Evolutionary conservation across 1,139 yeast genomes (phyloP).

Genomic region (Torulaspora globosa): DNA sequence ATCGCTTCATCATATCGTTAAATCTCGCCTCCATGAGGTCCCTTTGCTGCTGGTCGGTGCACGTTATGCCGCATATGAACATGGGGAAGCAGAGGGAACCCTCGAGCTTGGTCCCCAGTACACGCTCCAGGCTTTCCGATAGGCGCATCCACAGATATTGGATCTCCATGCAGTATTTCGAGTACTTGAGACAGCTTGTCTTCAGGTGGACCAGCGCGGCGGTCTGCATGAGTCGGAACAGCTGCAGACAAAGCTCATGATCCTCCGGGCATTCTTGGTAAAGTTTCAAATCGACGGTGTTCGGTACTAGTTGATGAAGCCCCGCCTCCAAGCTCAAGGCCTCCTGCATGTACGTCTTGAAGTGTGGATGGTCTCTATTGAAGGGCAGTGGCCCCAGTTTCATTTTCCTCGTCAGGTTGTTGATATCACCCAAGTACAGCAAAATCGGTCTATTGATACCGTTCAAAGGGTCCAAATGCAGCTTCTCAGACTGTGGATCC

Average conservation of each 20-base stretch:
- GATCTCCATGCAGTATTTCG: slow-evolving; percentile 47
- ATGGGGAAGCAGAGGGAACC: slow-evolving; percentile 71
- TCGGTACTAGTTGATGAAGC: slow-evolving; percentile 17
- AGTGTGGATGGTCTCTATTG: slow-evolving; percentile 21
- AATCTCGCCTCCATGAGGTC: slow-evolving; percentile 50
- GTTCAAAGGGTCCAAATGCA: slow-evolving; percentile 58
- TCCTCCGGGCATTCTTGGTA: slow-evolving; percentile 14
- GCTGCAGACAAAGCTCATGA: slow-evolving; percentile 56
- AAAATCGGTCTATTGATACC: slow-evolving; percentile 70
- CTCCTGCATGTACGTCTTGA: slow-evolving; percentile 11
- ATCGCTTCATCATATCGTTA: slow-evolving; percentile 53
- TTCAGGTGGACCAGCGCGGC: slow-evolving; percentile 62
- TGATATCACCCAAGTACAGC: slow-evolving; percentile 63
- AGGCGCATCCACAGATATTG: slow-evolving; percentile 57
- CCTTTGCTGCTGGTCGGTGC: slow-evolving; percentile 49
- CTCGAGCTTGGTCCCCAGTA: slow-evolving; percentile 64
- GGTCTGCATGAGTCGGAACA: slow-evolving; percentile 69
- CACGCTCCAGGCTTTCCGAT: slow-evolving; percentile 53
- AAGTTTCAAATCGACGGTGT: slow-evolving; percentile 15
- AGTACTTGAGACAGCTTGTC: slow-evolving; percentile 54
- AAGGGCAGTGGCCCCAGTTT: slow-evolving; percentile 30
- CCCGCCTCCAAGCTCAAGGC: slow-evolving; percentile 15
- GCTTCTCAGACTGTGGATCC: slow-evolving; percentile 29
- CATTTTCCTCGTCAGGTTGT: slow-evolving; percentile 54
- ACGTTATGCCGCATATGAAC: slow-evolving; percentile 71